Evolutionary conservation across 2,329 filamentous ascomycete species (phyloP).

Genomic region (Neofusicoccum cordaticola): DNA sequence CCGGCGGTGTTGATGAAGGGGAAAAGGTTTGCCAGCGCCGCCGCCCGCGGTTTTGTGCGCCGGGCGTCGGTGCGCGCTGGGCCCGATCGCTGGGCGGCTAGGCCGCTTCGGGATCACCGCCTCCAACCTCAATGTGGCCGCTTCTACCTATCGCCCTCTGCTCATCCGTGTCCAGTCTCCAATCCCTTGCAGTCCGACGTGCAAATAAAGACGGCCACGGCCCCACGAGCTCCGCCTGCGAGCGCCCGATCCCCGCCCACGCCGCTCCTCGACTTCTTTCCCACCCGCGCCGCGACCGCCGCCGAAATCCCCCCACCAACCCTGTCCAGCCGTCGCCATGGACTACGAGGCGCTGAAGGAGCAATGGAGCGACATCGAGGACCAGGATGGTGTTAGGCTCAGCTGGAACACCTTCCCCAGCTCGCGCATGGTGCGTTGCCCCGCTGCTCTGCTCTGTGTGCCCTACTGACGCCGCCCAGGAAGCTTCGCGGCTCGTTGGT

Average conservation of each 20-base stretch:
- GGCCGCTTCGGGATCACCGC: constrained; percentile 19
- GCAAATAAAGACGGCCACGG: not conserved
- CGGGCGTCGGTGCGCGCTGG: not conserved
- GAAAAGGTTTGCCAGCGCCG: constrained; percentile 35
- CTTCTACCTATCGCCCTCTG: constrained; percentile 21
- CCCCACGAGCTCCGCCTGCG: constrained; percentile 6
- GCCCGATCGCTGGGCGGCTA: constrained; percentile 23
- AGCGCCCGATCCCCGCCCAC: not conserved
- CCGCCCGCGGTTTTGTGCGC: constrained; percentile 22
- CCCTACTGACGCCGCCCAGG: constrained; percentile 51
- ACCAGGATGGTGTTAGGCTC: constrained; percentile 89
- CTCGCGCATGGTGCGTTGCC: constrained; percentile 73
- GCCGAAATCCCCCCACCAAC: not conserved
- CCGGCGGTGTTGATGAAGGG: constrained; percentile 50
- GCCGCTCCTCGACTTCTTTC: not conserved
- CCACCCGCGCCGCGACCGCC: constrained; percentile 1
- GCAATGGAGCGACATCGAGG: constrained; percentile 94
- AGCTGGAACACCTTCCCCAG: constrained; percentile 99
- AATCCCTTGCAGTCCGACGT: not conserved
- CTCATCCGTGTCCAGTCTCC: not conserved
- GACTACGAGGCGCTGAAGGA: constrained; percentile 93
- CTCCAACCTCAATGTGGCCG: constrained; percentile 34
- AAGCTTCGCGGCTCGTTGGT: constrained; percentile 82
- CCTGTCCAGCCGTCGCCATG: constrained; percentile 53
- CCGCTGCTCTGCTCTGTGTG: not conserved